phyloP scores from a whole-genome alignment of 768 basidiomycete species.

The Chalciporus pseudorubinellus region DNA sequence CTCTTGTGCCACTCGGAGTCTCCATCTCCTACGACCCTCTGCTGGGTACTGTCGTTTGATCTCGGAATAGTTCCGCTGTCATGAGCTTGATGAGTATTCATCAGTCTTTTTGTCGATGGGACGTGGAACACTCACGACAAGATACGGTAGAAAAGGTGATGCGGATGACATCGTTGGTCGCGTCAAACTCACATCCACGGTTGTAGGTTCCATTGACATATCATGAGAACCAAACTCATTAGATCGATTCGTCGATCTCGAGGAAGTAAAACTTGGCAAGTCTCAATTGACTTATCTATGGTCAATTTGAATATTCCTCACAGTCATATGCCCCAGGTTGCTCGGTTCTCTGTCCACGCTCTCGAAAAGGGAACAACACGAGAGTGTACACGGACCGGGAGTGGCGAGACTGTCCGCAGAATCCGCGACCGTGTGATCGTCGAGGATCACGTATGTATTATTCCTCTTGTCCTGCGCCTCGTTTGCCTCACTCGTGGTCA shows the following conservation, averaged over 20 bases:
- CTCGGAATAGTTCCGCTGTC: constrained; percentile 41
- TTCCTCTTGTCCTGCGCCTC: no score
- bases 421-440: background rate
- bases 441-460: background rate
- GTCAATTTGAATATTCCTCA: background rate
- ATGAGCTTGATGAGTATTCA: constrained; percentile 6
- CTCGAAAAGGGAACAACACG: background rate
- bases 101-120: background rate
- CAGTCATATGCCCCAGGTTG: background rate
- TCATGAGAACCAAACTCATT: no score
- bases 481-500: no score
- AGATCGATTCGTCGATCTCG: no score
- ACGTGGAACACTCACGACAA: constrained; percentile 16
- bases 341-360: background rate
- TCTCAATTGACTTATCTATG: no score
- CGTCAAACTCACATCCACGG: background rate
- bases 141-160: constrained; percentile 16
- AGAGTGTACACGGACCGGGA: background rate
- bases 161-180: constrained; percentile 20
- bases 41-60: constrained; percentile 45
- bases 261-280: no score
- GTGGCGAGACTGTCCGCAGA: no score
- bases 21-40: constrained; percentile 58
- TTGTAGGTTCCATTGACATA: no score
- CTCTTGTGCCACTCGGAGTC: constrained; percentile 49